Conservation (phyloP, 2,329 filamentous ascomycete genomes). For the Huntiella bhutanensis region DNA sequence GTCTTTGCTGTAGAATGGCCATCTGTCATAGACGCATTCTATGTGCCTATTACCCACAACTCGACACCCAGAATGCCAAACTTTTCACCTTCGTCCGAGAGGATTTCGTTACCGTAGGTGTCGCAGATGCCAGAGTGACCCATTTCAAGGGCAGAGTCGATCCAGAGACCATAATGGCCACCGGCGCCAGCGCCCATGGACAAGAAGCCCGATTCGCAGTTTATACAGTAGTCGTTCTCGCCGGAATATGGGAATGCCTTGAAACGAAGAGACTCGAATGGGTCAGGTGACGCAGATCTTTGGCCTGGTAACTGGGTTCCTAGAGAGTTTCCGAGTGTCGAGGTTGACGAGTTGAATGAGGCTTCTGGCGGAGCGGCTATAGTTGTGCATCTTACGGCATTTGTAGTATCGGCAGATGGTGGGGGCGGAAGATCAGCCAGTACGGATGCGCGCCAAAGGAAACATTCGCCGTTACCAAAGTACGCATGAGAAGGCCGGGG, state of each 20-base stretch:
- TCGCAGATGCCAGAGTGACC: slow-evolving; percentile 70
- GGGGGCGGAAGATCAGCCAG: slow-evolving; percentile 34
- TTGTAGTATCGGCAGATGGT: slow-evolving; percentile 31
- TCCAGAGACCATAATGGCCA: slow-evolving; percentile 83
- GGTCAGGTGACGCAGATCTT: slow-evolving; percentile 14
- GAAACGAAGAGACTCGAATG: slow-evolving; percentile 60
- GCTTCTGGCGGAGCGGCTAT: slow-evolving; percentile 16
- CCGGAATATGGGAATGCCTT: slow-evolving; percentile 95
- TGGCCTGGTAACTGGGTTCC: no score
- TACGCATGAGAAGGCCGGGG: slow-evolving; percentile 69
- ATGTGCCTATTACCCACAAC: slow-evolving; percentile 66
- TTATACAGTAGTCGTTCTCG: slow-evolving; percentile 90
- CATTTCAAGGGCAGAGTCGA: slow-evolving; percentile 67
- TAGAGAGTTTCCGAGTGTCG: slow-evolving; percentile 11
- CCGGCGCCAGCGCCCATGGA: slow-evolving; percentile 66
- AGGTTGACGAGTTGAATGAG: slow-evolving; percentile 12
- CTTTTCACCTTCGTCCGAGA: slow-evolving; percentile 83
- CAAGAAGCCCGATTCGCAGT: slow-evolving; percentile 70
- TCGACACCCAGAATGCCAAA: slow-evolving; percentile 85
- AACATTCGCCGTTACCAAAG: slow-evolving; percentile 93
- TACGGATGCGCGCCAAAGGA: slow-evolving; percentile 43
- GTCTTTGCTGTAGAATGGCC: no score
- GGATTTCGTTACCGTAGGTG: slow-evolving; percentile 85
- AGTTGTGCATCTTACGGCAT: slow-evolving; percentile 26
- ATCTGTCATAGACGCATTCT: slow-evolving; percentile 11